Base-by-base conservation (phyloP, 2,329 filamentous ascomycete genomes). In the Paecilomyces variotii region DNA sequence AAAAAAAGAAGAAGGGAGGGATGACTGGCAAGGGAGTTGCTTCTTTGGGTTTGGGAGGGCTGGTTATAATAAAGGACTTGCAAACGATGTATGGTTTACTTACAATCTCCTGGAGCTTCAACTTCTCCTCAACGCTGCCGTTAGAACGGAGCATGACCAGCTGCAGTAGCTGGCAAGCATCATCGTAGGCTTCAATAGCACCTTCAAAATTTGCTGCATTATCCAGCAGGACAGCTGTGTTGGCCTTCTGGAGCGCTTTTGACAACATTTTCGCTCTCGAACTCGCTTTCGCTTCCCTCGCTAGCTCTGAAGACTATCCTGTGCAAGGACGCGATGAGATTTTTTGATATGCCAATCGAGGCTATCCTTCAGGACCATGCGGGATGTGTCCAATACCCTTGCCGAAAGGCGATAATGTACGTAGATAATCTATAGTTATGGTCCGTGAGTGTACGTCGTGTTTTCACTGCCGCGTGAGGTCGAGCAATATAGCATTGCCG, bases 181-280 rank as follows among this genome's bases (percentile, higher is more conserved):
- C 94, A 10, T 84, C 81, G 71, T 99, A 99, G 12, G 93, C 91
- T 67, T 91, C 85, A 70, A 95, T 87, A 19, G 94, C 94, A 49
- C 90, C 91, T 71, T 93, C 90, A 62, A 94, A 93, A 69, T 97
- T 96, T 68, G 94, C 90, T 12, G 91, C 91, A 82, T 97, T 97
- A 76, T 99, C 94, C 49, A 99, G 83, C 64, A 97, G 84, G 27
- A 99, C 94, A 25, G 94, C 94, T 11, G 90, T 93, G 70, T 99
- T 97, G 55, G 94, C 94, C 76, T 97, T 96, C 71, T 96, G 89
- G 57, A 99, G 79, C 0, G 94, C 94, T 66, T 89, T 90, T n/a
- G 93, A 96, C 35, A 99, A 82, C 92, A 97, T 97, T 10, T 89
- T 78, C 97, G 97, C 72, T 97, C 89, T 12, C 84, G 84, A n/a